phyloP scores from a whole-genome alignment of 768 basidiomycete species.

The Rhodotorula toruloides region DNA sequence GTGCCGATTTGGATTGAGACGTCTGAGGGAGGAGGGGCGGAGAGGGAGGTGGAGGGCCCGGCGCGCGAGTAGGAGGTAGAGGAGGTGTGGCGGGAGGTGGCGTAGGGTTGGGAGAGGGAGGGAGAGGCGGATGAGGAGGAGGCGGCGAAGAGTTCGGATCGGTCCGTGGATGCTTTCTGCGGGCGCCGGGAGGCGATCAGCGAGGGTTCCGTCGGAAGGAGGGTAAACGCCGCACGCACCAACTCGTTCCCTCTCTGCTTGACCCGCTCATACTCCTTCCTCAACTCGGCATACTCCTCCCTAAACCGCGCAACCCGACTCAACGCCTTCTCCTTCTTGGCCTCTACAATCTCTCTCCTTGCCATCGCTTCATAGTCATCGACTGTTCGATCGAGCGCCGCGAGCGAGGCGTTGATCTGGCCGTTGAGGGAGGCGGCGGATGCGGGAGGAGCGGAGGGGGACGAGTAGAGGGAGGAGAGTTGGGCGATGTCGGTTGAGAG shows the following conservation, averaged over 20 bases:
- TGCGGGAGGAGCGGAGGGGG: constrained; percentile 49
- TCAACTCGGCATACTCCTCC: constrained; percentile 74
- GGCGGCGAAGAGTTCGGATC: constrained; percentile 16
- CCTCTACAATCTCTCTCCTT: constrained; percentile 88
- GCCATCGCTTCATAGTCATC: constrained; percentile 98
- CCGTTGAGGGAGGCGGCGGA: constrained; percentile 55
- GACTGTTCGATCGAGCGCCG: constrained; percentile 86
- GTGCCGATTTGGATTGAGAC: not conserved
- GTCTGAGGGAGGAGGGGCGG: not conserved
- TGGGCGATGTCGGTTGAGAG: constrained; percentile 80
- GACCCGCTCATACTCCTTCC: constrained; percentile 75
- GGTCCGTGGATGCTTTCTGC: constrained; percentile 8
- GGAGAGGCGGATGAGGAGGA: constrained; percentile 13
- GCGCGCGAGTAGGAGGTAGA: not conserved
- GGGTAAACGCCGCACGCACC: not conserved
- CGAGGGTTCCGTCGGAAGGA: constrained; percentile 32
- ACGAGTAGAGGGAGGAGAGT: constrained; percentile 72
- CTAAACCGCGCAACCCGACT: constrained; percentile 92
- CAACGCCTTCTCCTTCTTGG: constrained; percentile 93
- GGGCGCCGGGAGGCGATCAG: not conserved
- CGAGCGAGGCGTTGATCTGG: constrained; percentile 95
- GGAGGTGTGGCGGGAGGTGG: not conserved
- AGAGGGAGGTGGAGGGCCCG: not conserved
- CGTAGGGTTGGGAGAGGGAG: not conserved
- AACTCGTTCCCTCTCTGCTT: constrained; percentile 42